Evolutionary conservation across 2,329 filamentous ascomycete genomes (phyloP).

Genomic region (Aspergillus amoenus): DNA sequence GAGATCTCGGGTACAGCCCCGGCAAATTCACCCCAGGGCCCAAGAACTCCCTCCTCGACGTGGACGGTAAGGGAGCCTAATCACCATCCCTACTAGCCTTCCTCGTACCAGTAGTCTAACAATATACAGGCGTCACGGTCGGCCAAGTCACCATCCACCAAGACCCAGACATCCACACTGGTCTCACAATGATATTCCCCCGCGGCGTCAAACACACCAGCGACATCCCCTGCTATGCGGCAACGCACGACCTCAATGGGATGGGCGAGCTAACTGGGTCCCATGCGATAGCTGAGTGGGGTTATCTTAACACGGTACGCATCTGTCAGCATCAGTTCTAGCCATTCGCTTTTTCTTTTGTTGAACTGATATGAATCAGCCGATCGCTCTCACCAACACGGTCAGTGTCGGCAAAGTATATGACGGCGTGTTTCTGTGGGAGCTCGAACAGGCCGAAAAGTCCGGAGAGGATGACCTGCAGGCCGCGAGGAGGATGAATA

Average conservation of each 20-base stretch:
- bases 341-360: too few relatives aligned
- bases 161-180: neutral
- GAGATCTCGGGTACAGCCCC: neutral
- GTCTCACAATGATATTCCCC: neutral
- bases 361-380: neutral
- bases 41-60: neutral
- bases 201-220: neutral
- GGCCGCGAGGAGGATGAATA: neutral
- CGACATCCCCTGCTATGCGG: neutral
- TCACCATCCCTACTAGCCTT: neutral
- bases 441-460: neutral
- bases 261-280: slow-evolving; percentile 1
- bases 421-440: neutral
- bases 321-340: too few relatives aligned
- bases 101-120: neutral
- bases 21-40: neutral
- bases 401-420: neutral
- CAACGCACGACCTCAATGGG: neutral
- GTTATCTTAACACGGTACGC: neutral
- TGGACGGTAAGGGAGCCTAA: neutral
- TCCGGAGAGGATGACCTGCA: neutral
- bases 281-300: slow-evolving; percentile 1
- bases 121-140: neutral
- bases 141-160: neutral
- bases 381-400: neutral